phyloP scores from a whole-genome alignment of 140 eudicot species.

The Anethum foeniculum region DNA sequence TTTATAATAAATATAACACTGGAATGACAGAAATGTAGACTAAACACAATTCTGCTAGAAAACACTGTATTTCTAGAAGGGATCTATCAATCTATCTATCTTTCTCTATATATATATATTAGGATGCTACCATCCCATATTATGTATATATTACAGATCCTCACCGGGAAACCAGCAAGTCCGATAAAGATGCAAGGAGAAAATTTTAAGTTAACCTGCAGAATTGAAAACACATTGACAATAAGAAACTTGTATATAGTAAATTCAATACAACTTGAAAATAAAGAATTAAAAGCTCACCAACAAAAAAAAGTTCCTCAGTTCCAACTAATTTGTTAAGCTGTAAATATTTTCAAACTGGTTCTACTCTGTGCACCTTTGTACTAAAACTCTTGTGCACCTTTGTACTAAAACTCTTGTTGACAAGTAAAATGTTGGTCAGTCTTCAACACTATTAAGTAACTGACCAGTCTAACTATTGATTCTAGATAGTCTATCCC shows the following conservation, averaged over 20 bases:
- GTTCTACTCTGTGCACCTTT: constrained; percentile 9
- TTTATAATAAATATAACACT: not conserved
- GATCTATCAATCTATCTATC: not conserved
- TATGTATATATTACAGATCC: not conserved
- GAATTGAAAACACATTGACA: not conserved
- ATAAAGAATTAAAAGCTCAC: not conserved
- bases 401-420: constrained; percentile 5
- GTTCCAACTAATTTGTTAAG: not conserved
- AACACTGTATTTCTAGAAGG: not conserved
- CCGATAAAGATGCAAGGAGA: constrained; percentile 1
- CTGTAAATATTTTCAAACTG: not conserved
- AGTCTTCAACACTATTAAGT: not conserved
- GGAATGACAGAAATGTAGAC: not conserved
- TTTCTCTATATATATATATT: not conserved
- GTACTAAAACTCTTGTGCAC: constrained; percentile 4
- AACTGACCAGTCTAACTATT: not conserved
- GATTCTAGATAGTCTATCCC: not conserved
- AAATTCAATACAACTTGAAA: not conserved
- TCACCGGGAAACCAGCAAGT: not conserved
- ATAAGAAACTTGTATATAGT: not conserved
- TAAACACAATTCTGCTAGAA: not conserved
- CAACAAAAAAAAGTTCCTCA: not conserved
- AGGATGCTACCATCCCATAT: not conserved
- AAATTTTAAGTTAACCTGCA: not conserved
- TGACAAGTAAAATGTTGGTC: constrained; percentile 1